phyloP scores from a whole-genome alignment of 257 asterid genomes.

The Linaria vulgaris region DNA sequence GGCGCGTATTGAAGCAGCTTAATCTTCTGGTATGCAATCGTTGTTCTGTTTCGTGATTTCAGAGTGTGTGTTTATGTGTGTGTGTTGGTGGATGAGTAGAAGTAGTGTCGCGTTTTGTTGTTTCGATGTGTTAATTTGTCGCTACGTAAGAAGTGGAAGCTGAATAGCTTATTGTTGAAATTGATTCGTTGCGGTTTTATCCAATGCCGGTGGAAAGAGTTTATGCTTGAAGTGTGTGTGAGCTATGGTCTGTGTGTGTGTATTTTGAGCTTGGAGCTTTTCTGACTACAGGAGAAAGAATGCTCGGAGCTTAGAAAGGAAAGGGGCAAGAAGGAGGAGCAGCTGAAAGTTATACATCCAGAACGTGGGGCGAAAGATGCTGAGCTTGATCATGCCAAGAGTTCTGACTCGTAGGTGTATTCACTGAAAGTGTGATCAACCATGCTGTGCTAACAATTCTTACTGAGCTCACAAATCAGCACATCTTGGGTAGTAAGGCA shows the following conservation, averaged over 20 bases:
- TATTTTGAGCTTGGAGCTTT: slow-evolving; percentile 14
- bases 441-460: slow-evolving; percentile 13
- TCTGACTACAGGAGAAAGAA: slow-evolving; percentile 67
- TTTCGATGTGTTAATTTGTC: background rate
- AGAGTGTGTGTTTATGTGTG: background rate
- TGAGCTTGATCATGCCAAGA: slow-evolving; percentile 35
- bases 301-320: slow-evolving; percentile 53
- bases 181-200: background rate
- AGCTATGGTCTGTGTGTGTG: background rate
- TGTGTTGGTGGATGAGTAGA: background rate
- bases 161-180: background rate
- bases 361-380: slow-evolving; percentile 42
- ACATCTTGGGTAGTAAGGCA: background rate
- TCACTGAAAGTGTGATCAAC: slow-evolving; percentile 16
- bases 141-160: slow-evolving; percentile 2
- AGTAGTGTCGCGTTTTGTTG: background rate
- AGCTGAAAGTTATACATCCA: slow-evolving; percentile 37
- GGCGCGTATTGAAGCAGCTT: slow-evolving; percentile 58
- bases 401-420: slow-evolving; percentile 44
- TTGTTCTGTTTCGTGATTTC: background rate
- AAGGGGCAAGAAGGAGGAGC: slow-evolving; percentile 55
- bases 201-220: slow-evolving; percentile 11
- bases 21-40: slow-evolving; percentile 46
- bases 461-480: slow-evolving; percentile 9
- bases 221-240: background rate